phyloP scores from a whole-genome alignment of 495 filamentous ascomycete species.

The Neurospora sublineolata region DNA sequence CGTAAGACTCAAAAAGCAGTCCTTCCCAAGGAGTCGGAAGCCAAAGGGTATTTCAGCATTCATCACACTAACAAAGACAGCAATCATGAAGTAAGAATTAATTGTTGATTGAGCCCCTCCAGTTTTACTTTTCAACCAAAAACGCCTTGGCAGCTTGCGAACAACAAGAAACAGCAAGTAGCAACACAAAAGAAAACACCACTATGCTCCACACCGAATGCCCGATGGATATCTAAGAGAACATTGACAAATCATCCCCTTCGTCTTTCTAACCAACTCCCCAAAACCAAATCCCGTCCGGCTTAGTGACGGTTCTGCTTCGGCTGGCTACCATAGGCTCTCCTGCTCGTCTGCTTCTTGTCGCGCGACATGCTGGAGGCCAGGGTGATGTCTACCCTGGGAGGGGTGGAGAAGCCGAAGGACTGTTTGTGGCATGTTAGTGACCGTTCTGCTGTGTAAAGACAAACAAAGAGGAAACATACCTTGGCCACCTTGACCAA shows the following conservation, averaged over 20 bases:
- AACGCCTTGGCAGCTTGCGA: neutral
- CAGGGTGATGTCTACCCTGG: slow-evolving; percentile 78
- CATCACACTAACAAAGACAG: neutral
- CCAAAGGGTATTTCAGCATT: too few species aligned
- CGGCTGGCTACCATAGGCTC: slow-evolving; percentile 66
- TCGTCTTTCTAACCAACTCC: neutral
- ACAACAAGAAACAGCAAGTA: neutral
- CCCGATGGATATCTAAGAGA: neutral
- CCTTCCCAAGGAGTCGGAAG: too few species aligned
- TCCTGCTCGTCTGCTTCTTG: slow-evolving; percentile 67
- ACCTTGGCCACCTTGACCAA: slow-evolving; percentile 79
- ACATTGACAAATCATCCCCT: neutral
- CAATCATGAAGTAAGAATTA: neutral
- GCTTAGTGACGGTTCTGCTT: slow-evolving; percentile 17
- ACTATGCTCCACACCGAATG: neutral
- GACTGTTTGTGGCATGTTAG: slow-evolving; percentile 27
- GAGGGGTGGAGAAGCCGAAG: slow-evolving; percentile 84
- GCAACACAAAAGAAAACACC: neutral
- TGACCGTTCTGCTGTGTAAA: neutral
- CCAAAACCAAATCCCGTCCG: neutral
- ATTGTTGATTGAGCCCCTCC: neutral
- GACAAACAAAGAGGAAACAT: neutral
- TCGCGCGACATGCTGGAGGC: slow-evolving; percentile 79
- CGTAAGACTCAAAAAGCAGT: too few species aligned
- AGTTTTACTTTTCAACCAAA: neutral